Base-by-base conservation (phyloP, 2,329 filamentous ascomycete genomes). In the Tolypocladium nubicola region DNA sequence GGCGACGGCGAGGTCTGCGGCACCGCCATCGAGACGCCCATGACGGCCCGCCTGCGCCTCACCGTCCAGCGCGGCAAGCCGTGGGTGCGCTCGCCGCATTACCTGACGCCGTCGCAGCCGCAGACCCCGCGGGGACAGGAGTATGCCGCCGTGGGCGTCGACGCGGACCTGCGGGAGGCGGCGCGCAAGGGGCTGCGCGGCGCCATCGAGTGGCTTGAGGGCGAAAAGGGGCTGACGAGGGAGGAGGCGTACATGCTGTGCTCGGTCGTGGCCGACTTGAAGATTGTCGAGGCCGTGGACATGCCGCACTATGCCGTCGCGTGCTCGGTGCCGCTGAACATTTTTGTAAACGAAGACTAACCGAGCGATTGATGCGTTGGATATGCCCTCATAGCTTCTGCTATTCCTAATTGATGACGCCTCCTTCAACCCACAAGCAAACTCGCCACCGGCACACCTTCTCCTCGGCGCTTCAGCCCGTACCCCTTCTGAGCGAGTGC, bases 1-100 rank as follows among this genome's bases (percentile, higher is more conserved):
- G 79, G 79, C 3, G 77, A 80, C 59, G 79, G 79, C 4, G 79
- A 81, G 61, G 75, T 81, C 26, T 81, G 78, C 61, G 78, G 79
- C 7, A 79, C 77, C n/a, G 79, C 79, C 8, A 79, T 82, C 61
- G 79, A 82, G 69, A 81, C 78, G 33, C 73, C 77, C 1, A 76
- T 80, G 68, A 73, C 68, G 58, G 79, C 78, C 0, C 74, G 72
- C 0, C 62, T 82, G 39, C 72, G 74, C n/a, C 71, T 82, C 40
- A 76, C 73, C 3, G 67, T 81, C 8, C 70, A 75, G 57, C 79
- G 78, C 64, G 69, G 71, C 54, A 76, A 73, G 61, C 63, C 68
- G 14, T 79, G 74, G 72, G 68, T 80, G 35, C 70, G 70, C 35
- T 73, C 74, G 21, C 79, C 79, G 43, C 78, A 81, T 64, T 79